Evolutionary conservation across 352 stramenopile species (phyloP), one percentile per base, ranked within the genome.

Genomic region (Globisporangium paroecandrum): DNA sequence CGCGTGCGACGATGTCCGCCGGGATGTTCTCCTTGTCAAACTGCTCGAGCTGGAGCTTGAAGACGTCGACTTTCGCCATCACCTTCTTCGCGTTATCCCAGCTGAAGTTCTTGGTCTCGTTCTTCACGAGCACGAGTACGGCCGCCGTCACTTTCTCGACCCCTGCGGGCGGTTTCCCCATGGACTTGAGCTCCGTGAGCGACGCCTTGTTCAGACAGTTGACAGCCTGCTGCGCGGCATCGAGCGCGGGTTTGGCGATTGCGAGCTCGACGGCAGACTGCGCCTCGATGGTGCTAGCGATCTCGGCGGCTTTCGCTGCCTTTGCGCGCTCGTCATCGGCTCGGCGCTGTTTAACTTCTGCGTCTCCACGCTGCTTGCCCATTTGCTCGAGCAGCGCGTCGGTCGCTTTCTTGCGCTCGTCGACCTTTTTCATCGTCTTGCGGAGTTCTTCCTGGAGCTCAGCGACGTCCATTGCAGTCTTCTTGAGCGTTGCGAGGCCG

Each of bases 1-100:
- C 87, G 18, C 89, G 79, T 7, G 81, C 77, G 1, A 98, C 86
- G 4, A 98, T 79, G 13, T 98, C 93, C 0, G 74, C 64, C 0
- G 90, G 89, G n/a, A 98, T 97, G 63, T 97, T 85, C 43, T 98
- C 89, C 60, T 96, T 97, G 70, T 94, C 84, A 58, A 97, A 98
- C 24, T 93, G 81, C 70, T 97, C 89, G 1, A 98, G 75, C 41
- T 85, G 78, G 43, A 93, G 76, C 77, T 98, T 97, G 77, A 98
- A 98, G 5, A 90, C 79, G 66, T 98, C 92, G 13, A 97, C 86
- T 43, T 97, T 98, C 2, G 93, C 93, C 93, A 98, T 98, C 93
- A 98, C 98, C 70, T 97, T 98, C 79, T 97, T 98, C 12, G 93
- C 93, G 66, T 97, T 98, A 46, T 98, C 93, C 93, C 93, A 98